Percentiles rank a stretch among this genome's conserved stretches.
Conservation (phyloP, 2,329 filamentous ascomycete species). For the Aspergillus fijiensis region DNA sequence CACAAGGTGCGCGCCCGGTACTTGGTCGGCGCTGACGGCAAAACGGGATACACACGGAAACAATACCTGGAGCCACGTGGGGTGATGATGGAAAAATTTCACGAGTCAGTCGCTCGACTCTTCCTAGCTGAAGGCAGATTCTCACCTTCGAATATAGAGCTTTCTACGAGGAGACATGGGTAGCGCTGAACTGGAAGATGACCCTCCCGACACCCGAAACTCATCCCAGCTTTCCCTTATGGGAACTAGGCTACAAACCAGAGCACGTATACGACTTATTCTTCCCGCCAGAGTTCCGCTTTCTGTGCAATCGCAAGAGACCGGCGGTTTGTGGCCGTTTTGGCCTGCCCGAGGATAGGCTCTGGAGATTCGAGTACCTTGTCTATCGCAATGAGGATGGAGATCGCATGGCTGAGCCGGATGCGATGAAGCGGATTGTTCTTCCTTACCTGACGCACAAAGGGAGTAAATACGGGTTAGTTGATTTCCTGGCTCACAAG, state of each 20-base stretch:
- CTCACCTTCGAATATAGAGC: conserved; percentile 11
- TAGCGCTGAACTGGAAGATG: conserved; percentile 50
- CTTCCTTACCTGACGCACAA: conserved; percentile 31
- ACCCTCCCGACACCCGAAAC: conserved; percentile 45
- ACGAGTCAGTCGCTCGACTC: conserved; percentile 12
- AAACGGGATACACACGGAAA: conserved; percentile 49
- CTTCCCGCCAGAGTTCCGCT: conserved; percentile 48
- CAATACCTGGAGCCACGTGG: conserved; percentile 47
- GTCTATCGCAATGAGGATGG: conserved; percentile 33
- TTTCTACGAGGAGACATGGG: conserved; percentile 41
- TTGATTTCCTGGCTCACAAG: neutral
- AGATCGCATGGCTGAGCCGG: conserved; percentile 31
- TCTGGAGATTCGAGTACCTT: conserved; percentile 42
- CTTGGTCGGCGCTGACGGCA: conserved; percentile 51
- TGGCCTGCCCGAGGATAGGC: conserved; percentile 40
- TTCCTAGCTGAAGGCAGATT: conserved; percentile 1
- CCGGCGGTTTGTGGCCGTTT: conserved; percentile 49
- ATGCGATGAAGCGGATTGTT: conserved; percentile 27
- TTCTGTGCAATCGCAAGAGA: conserved; percentile 44
- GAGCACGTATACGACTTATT: conserved; percentile 51
- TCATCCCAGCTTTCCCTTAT: conserved; percentile 52
- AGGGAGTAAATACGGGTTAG: conserved; percentile 15
- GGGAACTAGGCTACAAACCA: conserved; percentile 48
- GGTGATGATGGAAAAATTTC: conserved; percentile 36
- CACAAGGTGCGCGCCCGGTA: conserved; percentile 26